phyloP scores from a whole-genome alignment of 1,284 basidiomycete species.

The Gymnopus androsaceus region DNA sequence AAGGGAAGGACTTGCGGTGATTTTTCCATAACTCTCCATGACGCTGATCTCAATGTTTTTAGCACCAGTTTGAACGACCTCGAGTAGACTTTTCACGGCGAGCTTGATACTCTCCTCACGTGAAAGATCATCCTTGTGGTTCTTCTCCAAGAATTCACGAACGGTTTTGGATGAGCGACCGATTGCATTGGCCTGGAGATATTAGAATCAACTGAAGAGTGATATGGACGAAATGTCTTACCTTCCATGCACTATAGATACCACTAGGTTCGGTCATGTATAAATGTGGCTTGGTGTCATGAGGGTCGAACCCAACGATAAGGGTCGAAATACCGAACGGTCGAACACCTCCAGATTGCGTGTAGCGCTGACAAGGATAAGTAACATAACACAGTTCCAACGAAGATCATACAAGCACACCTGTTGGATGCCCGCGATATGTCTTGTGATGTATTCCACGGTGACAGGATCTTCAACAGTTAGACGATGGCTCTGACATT shows the following conservation, averaged over 20 bases:
- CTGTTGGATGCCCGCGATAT: constrained; percentile 98
- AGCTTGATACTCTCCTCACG: constrained; percentile 93
- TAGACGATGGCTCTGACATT: constrained; percentile 96
- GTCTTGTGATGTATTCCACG: constrained; percentile 97
- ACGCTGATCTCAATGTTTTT: constrained; percentile 99
- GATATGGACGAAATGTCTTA: constrained; percentile 35
- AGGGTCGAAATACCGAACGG: constrained; percentile 98
- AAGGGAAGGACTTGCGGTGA: constrained; percentile 63
- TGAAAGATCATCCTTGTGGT: constrained; percentile 89
- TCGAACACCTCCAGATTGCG: constrained; percentile 97
- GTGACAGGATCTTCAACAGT: constrained; percentile 99
- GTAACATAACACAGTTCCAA: no score
- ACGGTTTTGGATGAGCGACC: constrained; percentile 98
- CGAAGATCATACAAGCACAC: constrained; percentile 42
- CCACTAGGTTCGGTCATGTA: constrained; percentile 99
- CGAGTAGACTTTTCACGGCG: constrained; percentile 93
- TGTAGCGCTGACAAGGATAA: constrained; percentile 82
- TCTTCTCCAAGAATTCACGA: constrained; percentile 98
- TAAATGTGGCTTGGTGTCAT: constrained; percentile 85
- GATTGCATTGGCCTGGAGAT: constrained; percentile 89
- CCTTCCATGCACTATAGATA: constrained; percentile 99
- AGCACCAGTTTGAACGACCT: constrained; percentile 98
- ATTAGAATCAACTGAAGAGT: neutral
- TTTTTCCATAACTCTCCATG: constrained; percentile 91
- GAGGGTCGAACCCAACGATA: constrained; percentile 95